These are phyloP conservation scores for Mangifera indica DNA, from an alignment of 345 rosid genomes.

Conservation along the genomic window DNA sequence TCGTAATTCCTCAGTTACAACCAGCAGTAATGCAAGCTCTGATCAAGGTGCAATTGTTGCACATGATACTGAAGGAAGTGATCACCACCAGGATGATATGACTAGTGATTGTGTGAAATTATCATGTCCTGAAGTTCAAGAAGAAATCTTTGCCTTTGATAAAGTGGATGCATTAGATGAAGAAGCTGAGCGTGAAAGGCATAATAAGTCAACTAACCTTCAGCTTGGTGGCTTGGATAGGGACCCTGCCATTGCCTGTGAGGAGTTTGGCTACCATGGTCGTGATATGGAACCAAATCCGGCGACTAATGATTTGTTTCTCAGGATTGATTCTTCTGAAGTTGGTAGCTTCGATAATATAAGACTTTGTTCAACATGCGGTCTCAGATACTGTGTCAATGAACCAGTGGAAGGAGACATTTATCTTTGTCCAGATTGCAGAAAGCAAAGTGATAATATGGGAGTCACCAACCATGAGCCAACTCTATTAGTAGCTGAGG, in stretches of 20 bases:
- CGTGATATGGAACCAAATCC: conserved; percentile 43
- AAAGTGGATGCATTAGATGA: conserved; percentile 46
- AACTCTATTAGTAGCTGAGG: conserved; percentile 29
- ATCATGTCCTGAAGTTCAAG: conserved; percentile 44
- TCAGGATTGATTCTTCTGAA: conserved; percentile 41
- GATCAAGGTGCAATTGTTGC: conserved; percentile 54
- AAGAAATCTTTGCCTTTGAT: conserved; percentile 59
- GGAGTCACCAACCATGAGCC: conserved; percentile 32
- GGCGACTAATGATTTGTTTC: conserved; percentile 38
- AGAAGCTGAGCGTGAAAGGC: conserved; percentile 37
- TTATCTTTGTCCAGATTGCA: conserved; percentile 72
- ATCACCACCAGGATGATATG: conserved; percentile 41
- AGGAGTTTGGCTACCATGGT: conserved; percentile 40
- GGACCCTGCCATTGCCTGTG: conserved; percentile 34
- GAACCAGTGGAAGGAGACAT: conserved; percentile 42
- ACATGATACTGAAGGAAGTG: conserved; percentile 55
- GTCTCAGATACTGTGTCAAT: conserved; percentile 44
- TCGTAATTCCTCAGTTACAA: conserved; percentile 66
- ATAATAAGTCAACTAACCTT: conserved; percentile 38
- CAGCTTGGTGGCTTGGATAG: conserved; percentile 40
- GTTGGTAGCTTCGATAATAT: conserved; percentile 40
- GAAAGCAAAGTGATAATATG: conserved; percentile 38
- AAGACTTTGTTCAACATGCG: conserved; percentile 62
- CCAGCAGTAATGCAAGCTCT: conserved; percentile 63
- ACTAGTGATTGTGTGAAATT: conserved; percentile 39